Base-by-base conservation (phyloP, 768 basidiomycete species). In the Amanita molliuscula region DNA sequence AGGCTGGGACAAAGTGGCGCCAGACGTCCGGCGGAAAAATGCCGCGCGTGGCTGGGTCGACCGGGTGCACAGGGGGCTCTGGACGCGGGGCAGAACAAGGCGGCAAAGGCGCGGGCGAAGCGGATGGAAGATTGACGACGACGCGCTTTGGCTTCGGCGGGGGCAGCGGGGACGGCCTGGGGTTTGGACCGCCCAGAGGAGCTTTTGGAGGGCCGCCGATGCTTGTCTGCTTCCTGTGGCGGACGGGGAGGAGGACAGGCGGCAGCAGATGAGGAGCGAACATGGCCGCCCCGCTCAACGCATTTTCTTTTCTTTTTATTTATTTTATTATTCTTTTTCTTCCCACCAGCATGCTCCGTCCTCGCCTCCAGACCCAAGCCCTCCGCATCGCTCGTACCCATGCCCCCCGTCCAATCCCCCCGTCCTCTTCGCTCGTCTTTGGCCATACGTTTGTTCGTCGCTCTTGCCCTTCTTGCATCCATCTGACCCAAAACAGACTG, bases 191-290 rank as follows among this genome's bases (percentile, higher is more conserved):
- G 15, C 89, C 89, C 2, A 92, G 67, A 0, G 80, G 75, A 0
- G 89, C 89, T 62, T 91, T 92, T 7, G 89, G 89, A n/a, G 89
- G 89, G 6, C 89, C 89, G 10, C 89, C 89, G 36, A 85, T 78
- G 61, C 82, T 87, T 38, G 84, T 75, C 50, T 85, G 77, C 37
- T 86, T 74, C 62, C 83, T 73, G 59, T 73, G 84, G 49, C 84
- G 68, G 25, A 75, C 77, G 6, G 76, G 74, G 13, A 59, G 56
- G 35, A 62, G 49, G 1, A 60, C 54, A 13, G 56, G 65, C 1
- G 59, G 60, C 25, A 60, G 65, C 37, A 63, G 70, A 21, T 63
- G 71, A 73, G 57, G 58, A 76, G 82, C 67, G 1, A 73, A 44
- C 42, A 44, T 44, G 42, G 42, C 23, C 41, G 41, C 6, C 21